These are phyloP conservation scores for Lolium rigidum DNA, from an alignment of 176 grass and related monocot genomes.

Conservation along the genomic window DNA sequence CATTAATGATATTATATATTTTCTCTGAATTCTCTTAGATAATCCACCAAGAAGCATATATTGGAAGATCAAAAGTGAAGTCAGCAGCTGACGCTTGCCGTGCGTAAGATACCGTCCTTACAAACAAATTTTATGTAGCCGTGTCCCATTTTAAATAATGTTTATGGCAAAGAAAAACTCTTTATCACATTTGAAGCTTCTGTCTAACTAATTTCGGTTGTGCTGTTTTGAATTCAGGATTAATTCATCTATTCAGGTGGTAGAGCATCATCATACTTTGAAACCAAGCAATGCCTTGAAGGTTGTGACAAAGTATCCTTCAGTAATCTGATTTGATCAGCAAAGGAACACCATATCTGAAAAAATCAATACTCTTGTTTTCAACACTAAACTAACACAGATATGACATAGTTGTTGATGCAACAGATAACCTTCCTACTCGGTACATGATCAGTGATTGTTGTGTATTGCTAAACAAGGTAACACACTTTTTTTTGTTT, in stretches of 20 bases:
- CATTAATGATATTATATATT: slow-evolving; percentile 18
- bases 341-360: not conserved
- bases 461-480: slow-evolving; percentile 89
- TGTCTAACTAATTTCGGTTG: slow-evolving; percentile 31
- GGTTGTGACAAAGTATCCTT: slow-evolving; percentile 87
- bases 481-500: slow-evolving; percentile 46
- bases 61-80: slow-evolving; percentile 84
- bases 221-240: slow-evolving; percentile 66
- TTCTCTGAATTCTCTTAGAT: slow-evolving; percentile 63
- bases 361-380: slow-evolving; percentile 43
- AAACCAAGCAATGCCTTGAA: slow-evolving; percentile 74
- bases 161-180: slow-evolving; percentile 9
- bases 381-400: slow-evolving; percentile 61
- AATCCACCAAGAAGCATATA: slow-evolving; percentile 86
- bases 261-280: slow-evolving; percentile 79
- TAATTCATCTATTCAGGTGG: slow-evolving; percentile 87
- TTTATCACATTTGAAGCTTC: not conserved
- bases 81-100: slow-evolving; percentile 87
- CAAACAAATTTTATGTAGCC: not conserved
- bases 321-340: slow-evolving; percentile 17
- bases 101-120: slow-evolving; percentile 70
- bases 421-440: slow-evolving; percentile 91
- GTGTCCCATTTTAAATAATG: not conserved
- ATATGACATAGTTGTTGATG: slow-evolving; percentile 95
- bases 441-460: slow-evolving; percentile 98